Evolutionary conservation across 805 yeast genomes (phyloP).

Genomic region (Teunomyces gatunensis): DNA sequence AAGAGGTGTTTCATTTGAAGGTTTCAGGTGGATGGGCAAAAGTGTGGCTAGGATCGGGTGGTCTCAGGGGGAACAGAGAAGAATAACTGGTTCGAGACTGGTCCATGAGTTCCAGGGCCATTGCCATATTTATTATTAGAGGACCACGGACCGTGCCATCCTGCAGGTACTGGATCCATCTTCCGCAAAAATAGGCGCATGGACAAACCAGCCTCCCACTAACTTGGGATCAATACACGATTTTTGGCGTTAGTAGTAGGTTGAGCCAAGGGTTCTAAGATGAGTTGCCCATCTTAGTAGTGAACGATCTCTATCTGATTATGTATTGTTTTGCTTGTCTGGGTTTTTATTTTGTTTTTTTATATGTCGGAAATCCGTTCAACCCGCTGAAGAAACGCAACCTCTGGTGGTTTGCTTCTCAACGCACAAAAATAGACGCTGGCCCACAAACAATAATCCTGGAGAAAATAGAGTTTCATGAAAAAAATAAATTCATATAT

Average conservation of each 20-base stretch:
- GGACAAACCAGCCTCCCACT: background rate
- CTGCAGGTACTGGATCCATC: background rate
- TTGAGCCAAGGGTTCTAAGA: too few relatives aligned
- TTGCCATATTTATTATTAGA: background rate
- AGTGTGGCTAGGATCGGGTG: background rate
- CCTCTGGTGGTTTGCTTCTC: background rate
- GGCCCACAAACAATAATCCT: background rate
- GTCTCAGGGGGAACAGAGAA: background rate
- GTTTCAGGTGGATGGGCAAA: background rate
- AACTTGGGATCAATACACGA: too few relatives aligned
- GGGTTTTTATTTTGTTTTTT: background rate
- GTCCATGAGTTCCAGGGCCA: background rate
- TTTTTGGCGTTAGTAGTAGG: too few relatives aligned
- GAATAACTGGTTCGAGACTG: background rate
- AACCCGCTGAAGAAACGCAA: background rate
- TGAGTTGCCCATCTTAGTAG: background rate
- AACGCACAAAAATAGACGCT: background rate
- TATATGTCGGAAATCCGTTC: constrained; percentile 1
- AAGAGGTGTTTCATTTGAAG: background rate
- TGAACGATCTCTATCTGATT: background rate
- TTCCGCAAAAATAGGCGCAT: background rate
- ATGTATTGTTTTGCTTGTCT: background rate
- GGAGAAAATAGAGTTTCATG: background rate
- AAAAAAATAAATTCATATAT: background rate
- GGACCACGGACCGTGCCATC: background rate